phyloP scores from a whole-genome alignment of 1,284 basidiomycete genomes.

The Pascua guehoae region DNA sequence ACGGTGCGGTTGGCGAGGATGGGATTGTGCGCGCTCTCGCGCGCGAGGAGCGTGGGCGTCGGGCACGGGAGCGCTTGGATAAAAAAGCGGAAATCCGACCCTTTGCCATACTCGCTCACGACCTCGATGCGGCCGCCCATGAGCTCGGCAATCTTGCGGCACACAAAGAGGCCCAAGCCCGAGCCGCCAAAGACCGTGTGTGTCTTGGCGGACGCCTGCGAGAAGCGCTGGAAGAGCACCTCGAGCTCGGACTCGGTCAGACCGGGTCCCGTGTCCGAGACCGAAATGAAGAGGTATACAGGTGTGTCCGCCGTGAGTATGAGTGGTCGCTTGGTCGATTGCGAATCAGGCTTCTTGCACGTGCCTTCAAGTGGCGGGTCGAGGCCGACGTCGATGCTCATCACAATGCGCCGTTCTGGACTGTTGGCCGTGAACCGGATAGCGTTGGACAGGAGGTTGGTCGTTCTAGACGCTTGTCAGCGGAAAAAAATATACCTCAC shows the following conservation, averaged over 20 bases:
- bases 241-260: conserved; percentile 23
- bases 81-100: conserved; percentile 50
- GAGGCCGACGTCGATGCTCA: conserved; percentile 20
- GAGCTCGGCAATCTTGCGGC: conserved; percentile 25
- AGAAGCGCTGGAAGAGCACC: conserved; percentile 28
- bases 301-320: conserved; percentile 7
- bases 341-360: conserved; percentile 15
- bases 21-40: not conserved
- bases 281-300: conserved; percentile 18
- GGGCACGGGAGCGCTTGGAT: conserved; percentile 12
- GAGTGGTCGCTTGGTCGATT: not conserved
- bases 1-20: not conserved
- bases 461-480: conserved; percentile 8
- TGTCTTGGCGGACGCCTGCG: conserved; percentile 25
- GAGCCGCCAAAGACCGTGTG: conserved; percentile 33
- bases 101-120: conserved; percentile 20
- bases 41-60: not conserved
- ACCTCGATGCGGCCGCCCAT: conserved; percentile 33
- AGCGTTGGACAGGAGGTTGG: conserved; percentile 31
- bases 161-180: conserved; percentile 33
- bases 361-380: conserved; percentile 15
- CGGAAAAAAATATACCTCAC: no score
- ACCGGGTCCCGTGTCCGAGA: conserved; percentile 31
- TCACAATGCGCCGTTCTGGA: conserved; percentile 5
- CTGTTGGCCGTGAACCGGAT: conserved; percentile 22